phyloP scores from a whole-genome alignment of 2,329 filamentous ascomycete genomes.

The Akanthomyces lecanii region DNA sequence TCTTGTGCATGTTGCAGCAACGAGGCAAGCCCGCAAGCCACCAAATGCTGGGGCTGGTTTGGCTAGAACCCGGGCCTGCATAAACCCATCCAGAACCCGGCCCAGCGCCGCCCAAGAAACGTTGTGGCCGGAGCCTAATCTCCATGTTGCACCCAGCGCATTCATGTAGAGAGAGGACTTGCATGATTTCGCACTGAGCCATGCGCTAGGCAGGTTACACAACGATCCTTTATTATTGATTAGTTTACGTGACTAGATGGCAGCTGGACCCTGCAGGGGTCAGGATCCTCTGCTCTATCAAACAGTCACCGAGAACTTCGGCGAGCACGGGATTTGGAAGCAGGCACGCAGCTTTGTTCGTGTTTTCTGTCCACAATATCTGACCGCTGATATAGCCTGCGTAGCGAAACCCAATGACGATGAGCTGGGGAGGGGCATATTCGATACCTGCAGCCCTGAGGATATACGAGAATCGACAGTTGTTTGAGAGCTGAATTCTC shows the following conservation, averaged over 20 bases:
- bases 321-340: too few relatives aligned
- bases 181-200: neutral
- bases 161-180: neutral
- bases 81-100: neutral
- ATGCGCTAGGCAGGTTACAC: neutral
- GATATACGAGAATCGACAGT: too few relatives aligned
- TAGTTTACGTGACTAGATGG: too few relatives aligned
- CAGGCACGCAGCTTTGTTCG: too few relatives aligned
- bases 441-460: too few relatives aligned
- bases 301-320: neutral
- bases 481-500: neutral
- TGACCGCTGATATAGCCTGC: too few relatives aligned
- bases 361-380: too few relatives aligned
- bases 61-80: neutral
- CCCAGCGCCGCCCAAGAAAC: neutral
- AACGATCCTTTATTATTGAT: neutral
- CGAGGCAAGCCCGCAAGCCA: neutral
- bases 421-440: too few relatives aligned
- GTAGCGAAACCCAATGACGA: too few relatives aligned
- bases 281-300: neutral
- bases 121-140: slow-evolving; percentile 6
- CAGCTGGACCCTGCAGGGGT: neutral
- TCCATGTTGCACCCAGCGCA: neutral
- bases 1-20: neutral
- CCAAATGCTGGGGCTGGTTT: neutral